Conservation (phyloP, 495 filamentous ascomycete genomes). For the Halenospora varia region DNA sequence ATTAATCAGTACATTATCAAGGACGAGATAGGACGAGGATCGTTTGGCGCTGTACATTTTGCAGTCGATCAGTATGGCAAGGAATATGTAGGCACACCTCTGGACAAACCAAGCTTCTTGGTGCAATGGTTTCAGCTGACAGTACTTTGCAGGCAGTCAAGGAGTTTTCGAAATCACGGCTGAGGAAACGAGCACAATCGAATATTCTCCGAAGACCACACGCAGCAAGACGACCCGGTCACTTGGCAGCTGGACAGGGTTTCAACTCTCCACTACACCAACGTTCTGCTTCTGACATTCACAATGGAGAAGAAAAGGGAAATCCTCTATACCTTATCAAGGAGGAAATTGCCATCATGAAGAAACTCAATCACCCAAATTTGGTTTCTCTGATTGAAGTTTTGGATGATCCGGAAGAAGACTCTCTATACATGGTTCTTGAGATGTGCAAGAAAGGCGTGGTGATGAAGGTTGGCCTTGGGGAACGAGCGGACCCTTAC, state of each 20-base stretch:
- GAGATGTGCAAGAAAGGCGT: conserved; percentile 99
- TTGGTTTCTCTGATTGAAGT: conserved; percentile 92
- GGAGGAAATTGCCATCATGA: conserved; percentile 98
- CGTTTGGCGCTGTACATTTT: conserved; percentile 91
- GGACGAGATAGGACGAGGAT: conserved; percentile 93
- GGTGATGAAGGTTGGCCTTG: conserved; percentile 92
- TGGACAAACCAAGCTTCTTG: not conserved
- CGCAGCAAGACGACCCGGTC: conserved; percentile 46
- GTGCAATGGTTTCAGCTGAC: not conserved
- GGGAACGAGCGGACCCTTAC: conserved; percentile 79
- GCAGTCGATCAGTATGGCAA: conserved; percentile 86
- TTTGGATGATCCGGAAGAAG: conserved; percentile 89
- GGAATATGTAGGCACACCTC: conserved; percentile 71
- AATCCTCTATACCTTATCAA: conserved; percentile 87
- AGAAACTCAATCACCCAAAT: conserved; percentile 93
- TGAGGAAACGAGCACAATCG: conserved; percentile 91
- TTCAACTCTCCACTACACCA: conserved; percentile 24
- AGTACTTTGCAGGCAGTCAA: conserved; percentile 75
- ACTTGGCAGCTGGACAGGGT: conserved; percentile 29
- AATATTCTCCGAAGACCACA: conserved; percentile 75
- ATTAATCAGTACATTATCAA: conserved; percentile 95
- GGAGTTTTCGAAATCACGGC: conserved; percentile 90
- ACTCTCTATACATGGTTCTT: conserved; percentile 96
- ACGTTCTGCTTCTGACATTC: conserved; percentile 33
- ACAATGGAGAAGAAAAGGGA: conserved; percentile 53